Conservation (phyloP, 116 monocot genomes). For the Dioscorea cayenensis region DNA sequence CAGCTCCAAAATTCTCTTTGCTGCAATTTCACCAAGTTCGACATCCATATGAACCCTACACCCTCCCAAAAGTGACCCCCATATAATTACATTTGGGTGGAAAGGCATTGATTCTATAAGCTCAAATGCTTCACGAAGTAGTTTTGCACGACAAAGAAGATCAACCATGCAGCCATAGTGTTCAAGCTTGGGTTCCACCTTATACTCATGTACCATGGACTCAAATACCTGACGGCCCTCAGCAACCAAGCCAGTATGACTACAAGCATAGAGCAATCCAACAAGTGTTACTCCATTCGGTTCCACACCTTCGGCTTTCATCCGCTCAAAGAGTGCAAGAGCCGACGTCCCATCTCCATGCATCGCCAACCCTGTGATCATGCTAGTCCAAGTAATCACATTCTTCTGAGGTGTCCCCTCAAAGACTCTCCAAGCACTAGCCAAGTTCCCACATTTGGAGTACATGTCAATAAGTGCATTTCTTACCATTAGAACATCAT, state of each 20-base stretch:
- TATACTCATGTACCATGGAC: slow-evolving; percentile 35
- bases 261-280: slow-evolving; percentile 63
- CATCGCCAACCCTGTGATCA: slow-evolving; percentile 51
- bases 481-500: slow-evolving; percentile 15
- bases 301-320: slow-evolving; percentile 39
- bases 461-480: slow-evolving; percentile 79
- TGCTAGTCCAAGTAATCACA: slow-evolving; percentile 55
- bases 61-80: slow-evolving; percentile 55
- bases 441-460: slow-evolving; percentile 64
- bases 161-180: slow-evolving; percentile 83
- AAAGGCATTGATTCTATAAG: slow-evolving; percentile 63
- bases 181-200: slow-evolving; percentile 39
- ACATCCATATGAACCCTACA: slow-evolving; percentile 35
- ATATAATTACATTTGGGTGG: slow-evolving; percentile 37
- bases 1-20: slow-evolving; percentile 37
- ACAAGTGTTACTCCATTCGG: slow-evolving; percentile 63
- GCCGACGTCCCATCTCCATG: slow-evolving; percentile 52
- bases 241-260: slow-evolving; percentile 57
- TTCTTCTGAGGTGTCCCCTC: slow-evolving; percentile 27
- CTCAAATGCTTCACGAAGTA: slow-evolving; percentile 44
- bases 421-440: slow-evolving; percentile 32
- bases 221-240: slow-evolving; percentile 43
- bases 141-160: slow-evolving; percentile 45
- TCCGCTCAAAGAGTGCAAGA: slow-evolving; percentile 36
- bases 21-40: slow-evolving; percentile 43